These are phyloP conservation scores for Diatrype stigma DNA, from an alignment of 2,329 filamentous ascomycete genomes.

Conservation along the genomic window DNA sequence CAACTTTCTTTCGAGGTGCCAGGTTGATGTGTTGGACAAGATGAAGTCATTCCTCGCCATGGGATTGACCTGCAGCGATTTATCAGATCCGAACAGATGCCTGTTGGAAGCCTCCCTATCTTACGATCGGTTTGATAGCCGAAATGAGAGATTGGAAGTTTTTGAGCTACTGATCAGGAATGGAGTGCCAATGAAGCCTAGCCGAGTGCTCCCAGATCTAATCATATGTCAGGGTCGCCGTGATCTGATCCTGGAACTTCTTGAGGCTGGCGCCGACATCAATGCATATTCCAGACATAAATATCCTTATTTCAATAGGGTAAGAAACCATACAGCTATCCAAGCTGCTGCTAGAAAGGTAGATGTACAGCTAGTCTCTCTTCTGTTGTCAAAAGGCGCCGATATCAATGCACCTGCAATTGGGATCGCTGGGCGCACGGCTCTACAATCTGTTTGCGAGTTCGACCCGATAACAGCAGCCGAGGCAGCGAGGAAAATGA, in stretches of 20 bases:
- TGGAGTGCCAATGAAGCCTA: not conserved
- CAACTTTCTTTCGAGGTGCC: not conserved
- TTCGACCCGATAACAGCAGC: not conserved
- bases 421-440: not conserved
- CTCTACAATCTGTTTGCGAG: slow-evolving; percentile 7
- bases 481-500: not conserved
- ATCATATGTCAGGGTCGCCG: not conserved
- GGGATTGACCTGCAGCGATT: not conserved
- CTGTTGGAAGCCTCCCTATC: slow-evolving; percentile 3
- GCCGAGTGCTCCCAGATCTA: slow-evolving; percentile 1
- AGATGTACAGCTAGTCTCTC: slow-evolving; percentile 1
- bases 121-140: too few species aligned
- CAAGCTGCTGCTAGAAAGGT: slow-evolving; percentile 7
- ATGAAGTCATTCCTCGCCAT: slow-evolving; percentile 1
- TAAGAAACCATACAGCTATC: slow-evolving; percentile 1
- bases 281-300: slow-evolving; percentile 2
- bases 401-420: slow-evolving; percentile 9
- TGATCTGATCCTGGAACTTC: slow-evolving; percentile 1
- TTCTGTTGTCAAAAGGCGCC: slow-evolving; percentile 7
- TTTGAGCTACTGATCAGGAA: slow-evolving; percentile 2
- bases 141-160: not conserved
- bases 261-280: slow-evolving; percentile 3
- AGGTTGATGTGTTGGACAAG: not conserved
- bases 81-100: not conserved
- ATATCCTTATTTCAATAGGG: not conserved